A percentile compares a stretch with the other conserved stretches of the same genome.
Evolutionary conservation across 2,329 filamentous ascomycete species (phyloP).

Genomic region (Trichoderma sp.): DNA sequence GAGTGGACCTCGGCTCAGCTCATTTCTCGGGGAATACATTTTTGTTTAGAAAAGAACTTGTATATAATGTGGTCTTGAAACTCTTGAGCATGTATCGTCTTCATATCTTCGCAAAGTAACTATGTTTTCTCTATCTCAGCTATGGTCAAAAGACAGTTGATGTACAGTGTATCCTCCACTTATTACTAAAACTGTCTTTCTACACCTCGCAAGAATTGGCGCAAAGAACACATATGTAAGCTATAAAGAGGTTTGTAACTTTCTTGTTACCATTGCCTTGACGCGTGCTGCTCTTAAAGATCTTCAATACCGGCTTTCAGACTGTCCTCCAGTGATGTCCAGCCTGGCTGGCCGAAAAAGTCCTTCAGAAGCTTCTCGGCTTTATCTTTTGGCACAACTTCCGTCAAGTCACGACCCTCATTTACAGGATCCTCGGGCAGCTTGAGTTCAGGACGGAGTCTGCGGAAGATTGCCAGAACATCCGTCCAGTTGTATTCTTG

Average conservation of each 20-base stretch:
- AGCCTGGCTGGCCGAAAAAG: neutral
- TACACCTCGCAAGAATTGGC: neutral
- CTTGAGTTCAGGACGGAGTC: neutral
- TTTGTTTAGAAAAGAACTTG: neutral
- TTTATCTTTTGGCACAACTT: neutral
- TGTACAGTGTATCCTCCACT: neutral
- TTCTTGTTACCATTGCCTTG: neutral
- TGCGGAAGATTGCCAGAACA: neutral
- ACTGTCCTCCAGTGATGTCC: slow-evolving; percentile 8
- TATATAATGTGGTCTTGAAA: neutral
- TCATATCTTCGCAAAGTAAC: neutral
- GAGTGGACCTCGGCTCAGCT: neutral
- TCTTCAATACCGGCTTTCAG: neutral
- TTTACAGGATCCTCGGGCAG: neutral
- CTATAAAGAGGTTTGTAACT: neutral
- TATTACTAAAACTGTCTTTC: neutral
- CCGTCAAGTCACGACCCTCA: neutral
- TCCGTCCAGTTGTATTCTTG: slow-evolving; percentile 28
- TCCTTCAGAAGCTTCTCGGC: neutral
- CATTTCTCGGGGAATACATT: neutral
- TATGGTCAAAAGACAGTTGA: neutral
- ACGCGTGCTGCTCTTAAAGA: neutral
- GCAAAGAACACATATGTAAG: neutral
- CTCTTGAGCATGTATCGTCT: too few species aligned
- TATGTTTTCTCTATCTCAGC: neutral